Conservation (phyloP, 768 basidiomycete genomes). For the Termitomyces eurrhizus region DNA sequence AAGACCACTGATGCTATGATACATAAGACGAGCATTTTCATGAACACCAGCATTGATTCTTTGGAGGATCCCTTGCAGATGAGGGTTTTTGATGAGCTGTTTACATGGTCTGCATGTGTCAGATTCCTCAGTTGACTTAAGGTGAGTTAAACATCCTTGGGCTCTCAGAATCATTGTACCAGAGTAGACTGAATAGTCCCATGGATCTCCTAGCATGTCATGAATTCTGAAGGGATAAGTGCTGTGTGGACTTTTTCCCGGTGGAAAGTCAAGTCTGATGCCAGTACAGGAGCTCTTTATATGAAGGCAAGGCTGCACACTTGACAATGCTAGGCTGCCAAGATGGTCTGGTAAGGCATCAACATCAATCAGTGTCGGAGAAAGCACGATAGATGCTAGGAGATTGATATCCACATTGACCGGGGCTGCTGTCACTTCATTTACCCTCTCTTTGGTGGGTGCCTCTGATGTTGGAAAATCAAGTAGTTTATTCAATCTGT, state of each 20-base stretch:
- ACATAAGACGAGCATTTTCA: constrained; percentile 13
- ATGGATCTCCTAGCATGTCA: constrained; percentile 17
- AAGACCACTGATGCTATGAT: constrained; percentile 15
- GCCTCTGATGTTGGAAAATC: too few species aligned
- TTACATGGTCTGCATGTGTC: neutral
- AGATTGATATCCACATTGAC: too few species aligned
- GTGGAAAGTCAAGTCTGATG: constrained; percentile 15
- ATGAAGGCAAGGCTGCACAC: neutral
- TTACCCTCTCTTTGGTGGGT: too few species aligned
- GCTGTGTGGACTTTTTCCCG: constrained; percentile 18
- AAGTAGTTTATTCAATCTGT: too few species aligned
- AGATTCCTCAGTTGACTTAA: neutral
- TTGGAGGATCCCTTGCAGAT: constrained; percentile 13
- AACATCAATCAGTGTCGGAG: neutral
- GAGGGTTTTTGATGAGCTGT: neutral
- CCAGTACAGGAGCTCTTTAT: constrained; percentile 13
- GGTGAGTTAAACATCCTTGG: neutral
- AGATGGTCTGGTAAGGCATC: neutral
- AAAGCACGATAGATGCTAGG: too few species aligned
- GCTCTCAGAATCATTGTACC: neutral
- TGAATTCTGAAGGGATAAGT: constrained; percentile 25
- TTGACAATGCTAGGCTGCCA: too few species aligned
- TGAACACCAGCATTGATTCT: constrained; percentile 8
- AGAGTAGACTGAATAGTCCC: constrained; percentile 15
- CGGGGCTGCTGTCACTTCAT: too few species aligned